Evolutionary conservation across 257 asterid species (phyloP), one percentile per base, ranked within the genome.

Genomic region (Jaltomata sinuosa): DNA sequence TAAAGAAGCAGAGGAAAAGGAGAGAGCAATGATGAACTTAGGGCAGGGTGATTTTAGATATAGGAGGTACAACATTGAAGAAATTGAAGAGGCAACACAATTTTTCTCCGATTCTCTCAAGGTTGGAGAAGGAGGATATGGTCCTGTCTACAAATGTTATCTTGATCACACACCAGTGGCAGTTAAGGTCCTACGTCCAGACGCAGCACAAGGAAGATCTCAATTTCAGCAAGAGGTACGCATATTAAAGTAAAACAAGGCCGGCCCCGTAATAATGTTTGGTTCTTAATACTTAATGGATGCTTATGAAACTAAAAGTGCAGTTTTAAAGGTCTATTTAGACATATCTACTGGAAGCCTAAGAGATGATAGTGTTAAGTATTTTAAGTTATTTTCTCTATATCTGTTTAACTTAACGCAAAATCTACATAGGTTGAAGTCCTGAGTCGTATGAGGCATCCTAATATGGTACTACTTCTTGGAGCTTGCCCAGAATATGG

Each of bases 401-500:
- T 59, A 22, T 38, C 52, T 22, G 9, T n/a, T 62, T 62, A 27
- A 62, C 31, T 74, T 74, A 50, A 74, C 18, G 8, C 15, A 53
- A 50, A 59, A 45, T 40, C 21, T 68, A 78, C 49, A 61, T 91
- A 95, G 98, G 92, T 95, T 69, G 97, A 94, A 89, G 97, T 95
- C 55, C 79, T 94, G 81, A 94, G 96, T 86, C 90, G 97, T 86
- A 90, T 95, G 97, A 89, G 99, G 72, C 99, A 94, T 88, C 99
- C 99, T 4, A 89, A 95, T 72, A 88, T 95, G 95, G 99, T 95
- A 38, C 90, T 95, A 40, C 93, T 95, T 52, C 96, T 95, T 3
- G 99, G 99, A 76, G 99, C 98, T 2, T 94, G 99, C 81, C 99
- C 99, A 5, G 99, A 95, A 68, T 93, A 92, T 72, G 99, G 99